A percentile compares a stretch with the other conserved stretches of the same genome.
phyloP scores from a whole-genome alignment of 2,329 filamentous ascomycete species.

The Aaosphaeria pasadenensis region DNA sequence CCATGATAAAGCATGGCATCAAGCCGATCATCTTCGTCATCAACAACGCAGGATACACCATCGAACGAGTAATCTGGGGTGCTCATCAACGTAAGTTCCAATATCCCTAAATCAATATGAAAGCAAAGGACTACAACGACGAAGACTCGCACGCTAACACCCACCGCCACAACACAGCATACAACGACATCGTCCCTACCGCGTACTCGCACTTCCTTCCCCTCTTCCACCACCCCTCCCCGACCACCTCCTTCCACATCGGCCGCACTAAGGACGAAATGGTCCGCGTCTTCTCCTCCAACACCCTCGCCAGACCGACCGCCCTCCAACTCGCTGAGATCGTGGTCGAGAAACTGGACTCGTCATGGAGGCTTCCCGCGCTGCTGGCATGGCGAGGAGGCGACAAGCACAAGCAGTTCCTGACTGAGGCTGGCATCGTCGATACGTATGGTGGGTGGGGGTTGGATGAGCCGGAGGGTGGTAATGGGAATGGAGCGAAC shows the following conservation, averaged over 20 bases:
- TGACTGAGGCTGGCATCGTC: slow-evolving; percentile 39
- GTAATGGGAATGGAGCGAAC: neutral
- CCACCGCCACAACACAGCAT: slow-evolving; percentile 13
- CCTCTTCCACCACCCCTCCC: slow-evolving; percentile 35
- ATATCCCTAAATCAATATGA: neutral
- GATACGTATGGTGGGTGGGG: slow-evolving; percentile 33
- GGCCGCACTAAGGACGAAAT: slow-evolving; percentile 39
- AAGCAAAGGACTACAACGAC: neutral
- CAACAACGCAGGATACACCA: slow-evolving; percentile 48
- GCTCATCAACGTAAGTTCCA: slow-evolving; percentile 26
- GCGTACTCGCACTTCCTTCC: slow-evolving; percentile 40
- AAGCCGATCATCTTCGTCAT: slow-evolving; percentile 42
- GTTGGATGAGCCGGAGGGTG: slow-evolving; percentile 9
- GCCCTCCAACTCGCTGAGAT: slow-evolving; percentile 41
- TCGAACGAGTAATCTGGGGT: slow-evolving; percentile 48
- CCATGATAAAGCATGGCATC: slow-evolving; percentile 51
- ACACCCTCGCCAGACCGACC: slow-evolving; percentile 26
- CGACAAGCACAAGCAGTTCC: slow-evolving; percentile 29
- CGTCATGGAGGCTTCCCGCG: slow-evolving; percentile 34
- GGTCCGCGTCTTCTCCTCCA: slow-evolving; percentile 28
- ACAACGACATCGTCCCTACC: slow-evolving; percentile 41
- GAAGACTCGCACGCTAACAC: slow-evolving; percentile 1
- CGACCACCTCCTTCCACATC: slow-evolving; percentile 33
- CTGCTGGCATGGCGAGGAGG: slow-evolving; percentile 34
- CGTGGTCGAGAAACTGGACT: slow-evolving; percentile 41